Percentiles rank a stretch among this genome's conserved stretches.
Conservation (phyloP, 2,329 filamentous ascomycete genomes). For the Orbilia ellipsospora region DNA sequence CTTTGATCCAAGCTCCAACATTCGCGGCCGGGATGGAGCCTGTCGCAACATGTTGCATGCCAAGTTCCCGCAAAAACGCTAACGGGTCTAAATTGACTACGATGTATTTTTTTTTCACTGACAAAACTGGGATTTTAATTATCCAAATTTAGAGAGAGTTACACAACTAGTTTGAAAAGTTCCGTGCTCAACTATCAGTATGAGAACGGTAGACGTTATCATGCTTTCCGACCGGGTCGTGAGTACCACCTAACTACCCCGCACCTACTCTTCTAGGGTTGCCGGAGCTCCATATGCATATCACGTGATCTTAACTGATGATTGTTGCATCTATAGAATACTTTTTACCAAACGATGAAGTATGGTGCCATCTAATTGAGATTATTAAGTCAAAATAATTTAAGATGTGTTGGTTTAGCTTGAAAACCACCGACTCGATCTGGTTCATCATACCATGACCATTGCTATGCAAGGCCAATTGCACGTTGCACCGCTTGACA, state of each 20-base stretch:
- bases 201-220: conserved; percentile 34
- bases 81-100: background rate
- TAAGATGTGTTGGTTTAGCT: background rate
- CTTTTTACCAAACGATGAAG: conserved; percentile 31
- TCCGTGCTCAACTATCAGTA: conserved; percentile 23
- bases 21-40: too few species aligned
- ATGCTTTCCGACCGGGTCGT: conserved; percentile 14
- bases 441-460: conserved; percentile 62
- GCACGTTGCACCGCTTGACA: conserved; percentile 64
- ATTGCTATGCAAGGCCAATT: conserved; percentile 64
- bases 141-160: conserved; percentile 13
- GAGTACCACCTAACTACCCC: background rate
- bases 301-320: background rate
- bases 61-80: background rate
- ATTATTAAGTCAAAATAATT: too few species aligned
- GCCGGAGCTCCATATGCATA: too few species aligned
- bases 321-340: conserved; percentile 12
- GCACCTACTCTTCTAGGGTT: background rate
- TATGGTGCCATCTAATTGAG: background rate
- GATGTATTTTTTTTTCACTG: background rate
- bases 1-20: background rate
- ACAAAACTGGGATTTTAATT: background rate
- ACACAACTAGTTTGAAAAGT: conserved; percentile 20
- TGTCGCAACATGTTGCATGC: too few species aligned
- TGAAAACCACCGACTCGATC: conserved; percentile 50